Conservation (phyloP, 1,139 yeast species). For the Nadsonia starkeyi-henricii region DNA sequence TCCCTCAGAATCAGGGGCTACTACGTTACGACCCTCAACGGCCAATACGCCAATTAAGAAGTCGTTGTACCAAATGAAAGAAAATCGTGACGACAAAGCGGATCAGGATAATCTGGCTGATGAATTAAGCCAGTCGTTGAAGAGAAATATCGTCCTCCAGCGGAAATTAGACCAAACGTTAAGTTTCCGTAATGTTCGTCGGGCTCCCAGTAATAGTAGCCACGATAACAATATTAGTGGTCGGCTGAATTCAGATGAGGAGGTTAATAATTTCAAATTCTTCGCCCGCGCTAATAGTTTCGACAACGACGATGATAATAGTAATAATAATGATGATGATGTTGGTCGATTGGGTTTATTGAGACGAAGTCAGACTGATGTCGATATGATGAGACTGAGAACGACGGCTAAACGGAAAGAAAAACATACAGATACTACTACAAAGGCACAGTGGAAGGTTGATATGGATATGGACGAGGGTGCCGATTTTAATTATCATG, state of each 20-base stretch:
- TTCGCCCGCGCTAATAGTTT: too few relatives aligned
- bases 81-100: too few relatives aligned
- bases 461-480: not conserved
- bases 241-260: too few relatives aligned
- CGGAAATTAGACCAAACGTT: not conserved
- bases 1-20: too few relatives aligned
- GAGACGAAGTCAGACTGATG: not conserved
- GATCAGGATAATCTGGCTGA: not conserved
- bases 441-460: not conserved
- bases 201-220: too few relatives aligned
- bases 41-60: too few relatives aligned
- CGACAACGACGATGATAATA: not conserved
- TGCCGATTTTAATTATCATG: not conserved
- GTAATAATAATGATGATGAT: conserved; percentile 1
- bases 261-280: too few relatives aligned
- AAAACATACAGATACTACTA: too few relatives aligned
- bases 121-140: not conserved
- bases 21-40: too few relatives aligned
- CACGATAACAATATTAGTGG: too few relatives aligned
- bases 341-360: not conserved
- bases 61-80: too few relatives aligned
- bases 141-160: not conserved
- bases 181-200: not conserved
- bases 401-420: too few relatives aligned
- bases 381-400: not conserved